A percentile compares a stretch with the other conserved stretches of the same genome.
These are phyloP conservation scores for Anthracocystis panici-leucophaei DNA, from an alignment of 1,284 basidiomycete species.

Conservation along the genomic window DNA sequence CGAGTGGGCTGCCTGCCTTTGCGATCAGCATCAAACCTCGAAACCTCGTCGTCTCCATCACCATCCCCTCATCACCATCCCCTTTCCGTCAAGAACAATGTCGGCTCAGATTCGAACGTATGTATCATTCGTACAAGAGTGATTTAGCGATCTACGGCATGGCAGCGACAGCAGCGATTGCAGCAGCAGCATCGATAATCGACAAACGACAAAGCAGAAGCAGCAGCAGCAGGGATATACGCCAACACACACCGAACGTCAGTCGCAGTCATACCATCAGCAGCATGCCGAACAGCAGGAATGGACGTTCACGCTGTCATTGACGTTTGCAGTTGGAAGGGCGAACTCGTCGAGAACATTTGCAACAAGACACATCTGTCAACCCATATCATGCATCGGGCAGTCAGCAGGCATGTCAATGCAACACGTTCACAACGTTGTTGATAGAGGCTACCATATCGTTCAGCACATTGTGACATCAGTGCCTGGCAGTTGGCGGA, in stretches of 20 bases:
- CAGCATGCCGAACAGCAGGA: background rate
- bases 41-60: slow-evolving; percentile 23
- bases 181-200: slow-evolving; percentile 7
- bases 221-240: background rate
- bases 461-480: background rate
- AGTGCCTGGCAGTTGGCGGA: background rate
- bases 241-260: background rate
- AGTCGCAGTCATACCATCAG: background rate
- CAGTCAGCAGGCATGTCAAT: background rate
- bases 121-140: slow-evolving; percentile 28
- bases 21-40: slow-evolving; percentile 11
- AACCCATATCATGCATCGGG: no score
- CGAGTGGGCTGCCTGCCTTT: slow-evolving; percentile 7
- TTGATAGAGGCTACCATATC: background rate
- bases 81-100: slow-evolving; percentile 56
- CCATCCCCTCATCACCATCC: slow-evolving; percentile 37
- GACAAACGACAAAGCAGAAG: slow-evolving; percentile 4
- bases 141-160: slow-evolving; percentile 32
- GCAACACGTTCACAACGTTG: background rate
- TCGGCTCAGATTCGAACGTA: slow-evolving; percentile 60
- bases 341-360: no score
- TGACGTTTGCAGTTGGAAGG: background rate
- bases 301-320: background rate
- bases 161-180: slow-evolving; percentile 12
- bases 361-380: no score